Evolutionary conservation across 2,329 filamentous ascomycete species (phyloP).

Genomic region (Talaromyces sp.): DNA sequence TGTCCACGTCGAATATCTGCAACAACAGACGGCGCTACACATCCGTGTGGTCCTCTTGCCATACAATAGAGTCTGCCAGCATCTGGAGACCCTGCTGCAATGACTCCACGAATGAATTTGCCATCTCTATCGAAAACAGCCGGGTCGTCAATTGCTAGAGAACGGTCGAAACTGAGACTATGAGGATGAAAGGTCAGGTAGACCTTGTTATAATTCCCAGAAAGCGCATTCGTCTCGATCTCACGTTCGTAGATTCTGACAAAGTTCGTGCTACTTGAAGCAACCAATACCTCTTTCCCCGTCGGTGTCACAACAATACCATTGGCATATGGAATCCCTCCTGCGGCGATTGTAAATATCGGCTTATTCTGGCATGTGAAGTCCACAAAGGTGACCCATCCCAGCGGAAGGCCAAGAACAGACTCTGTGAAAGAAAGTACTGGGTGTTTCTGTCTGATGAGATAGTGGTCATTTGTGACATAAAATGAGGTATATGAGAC

Average conservation of each 20-base stretch:
- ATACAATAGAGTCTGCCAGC: constrained; percentile 10
- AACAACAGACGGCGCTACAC: constrained; percentile 13
- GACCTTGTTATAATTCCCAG: constrained; percentile 8
- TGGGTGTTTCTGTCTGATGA: constrained; percentile 10
- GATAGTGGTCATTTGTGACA: constrained; percentile 14
- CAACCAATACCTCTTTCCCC: constrained; percentile 14
- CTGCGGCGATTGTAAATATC: constrained; percentile 11
- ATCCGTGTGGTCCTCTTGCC: constrained; percentile 11
- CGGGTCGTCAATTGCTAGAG: constrained; percentile 11
- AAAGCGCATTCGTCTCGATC: constrained; percentile 11
- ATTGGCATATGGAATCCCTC: constrained; percentile 13
- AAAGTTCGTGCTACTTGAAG: constrained; percentile 9
- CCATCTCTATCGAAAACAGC: constrained; percentile 13
- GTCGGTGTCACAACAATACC: constrained; percentile 14
- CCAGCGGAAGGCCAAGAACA: constrained; percentile 8
- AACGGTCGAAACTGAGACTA: constrained; percentile 14
- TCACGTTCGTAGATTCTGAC: constrained; percentile 14
- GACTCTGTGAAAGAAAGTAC: constrained; percentile 12
- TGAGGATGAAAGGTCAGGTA: constrained; percentile 13
- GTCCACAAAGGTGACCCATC: constrained; percentile 15
- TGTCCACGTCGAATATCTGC: constrained; percentile 14
- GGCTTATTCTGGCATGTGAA: constrained; percentile 6
- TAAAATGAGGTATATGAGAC: constrained; percentile 16
- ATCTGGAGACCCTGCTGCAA: constrained; percentile 12
- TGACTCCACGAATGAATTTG: constrained; percentile 14